phyloP scores from a whole-genome alignment of 2,329 filamentous ascomycete species.

The Colletotrichum sidae region DNA sequence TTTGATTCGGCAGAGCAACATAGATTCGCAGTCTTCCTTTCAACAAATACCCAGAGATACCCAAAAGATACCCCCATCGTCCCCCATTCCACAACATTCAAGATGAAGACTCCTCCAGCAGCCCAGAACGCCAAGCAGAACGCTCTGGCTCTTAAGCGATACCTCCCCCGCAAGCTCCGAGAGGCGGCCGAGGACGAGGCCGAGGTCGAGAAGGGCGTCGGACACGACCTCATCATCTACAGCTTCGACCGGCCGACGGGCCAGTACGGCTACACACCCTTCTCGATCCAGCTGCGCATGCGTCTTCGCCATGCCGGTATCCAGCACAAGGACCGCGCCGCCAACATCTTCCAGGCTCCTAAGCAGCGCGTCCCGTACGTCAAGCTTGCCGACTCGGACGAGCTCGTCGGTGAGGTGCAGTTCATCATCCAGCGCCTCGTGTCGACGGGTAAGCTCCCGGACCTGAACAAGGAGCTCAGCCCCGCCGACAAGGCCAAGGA shows the following conservation, averaged over 20 bases:
- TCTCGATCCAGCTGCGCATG: conserved; percentile 40
- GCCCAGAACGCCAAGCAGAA: conserved; percentile 37
- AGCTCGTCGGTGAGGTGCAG: conserved; percentile 40
- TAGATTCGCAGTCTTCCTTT: conserved; percentile 30
- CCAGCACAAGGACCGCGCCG: conserved; percentile 37
- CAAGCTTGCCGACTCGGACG: conserved; percentile 37
- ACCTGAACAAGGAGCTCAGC: conserved; percentile 32
- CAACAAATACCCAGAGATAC: conserved; percentile 35
- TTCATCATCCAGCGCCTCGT: conserved; percentile 39
- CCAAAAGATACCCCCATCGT: conserved; percentile 17
- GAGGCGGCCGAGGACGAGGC: conserved; percentile 37
- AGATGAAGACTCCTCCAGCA: conserved; percentile 32
- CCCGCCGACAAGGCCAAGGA: conserved; percentile 35
- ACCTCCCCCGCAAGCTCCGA: conserved; percentile 34
- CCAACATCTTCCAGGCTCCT: conserved; percentile 37
- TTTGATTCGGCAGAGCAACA: conserved; percentile 10
- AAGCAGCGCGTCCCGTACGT: conserved; percentile 40
- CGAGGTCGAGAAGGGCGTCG: conserved; percentile 36
- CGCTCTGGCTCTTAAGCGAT: conserved; percentile 33
- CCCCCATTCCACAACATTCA: conserved; percentile 17
- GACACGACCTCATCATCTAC: conserved; percentile 38
- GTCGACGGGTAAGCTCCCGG: conserved; percentile 36
- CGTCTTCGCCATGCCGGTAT: conserved; percentile 39
- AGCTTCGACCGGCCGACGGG: conserved; percentile 38
- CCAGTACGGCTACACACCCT: conserved; percentile 38